A percentile compares a stretch with the other conserved stretches of the same genome.
Conservation (phyloP, 768 basidiomycete species). For the Suillus lakei region DNA sequence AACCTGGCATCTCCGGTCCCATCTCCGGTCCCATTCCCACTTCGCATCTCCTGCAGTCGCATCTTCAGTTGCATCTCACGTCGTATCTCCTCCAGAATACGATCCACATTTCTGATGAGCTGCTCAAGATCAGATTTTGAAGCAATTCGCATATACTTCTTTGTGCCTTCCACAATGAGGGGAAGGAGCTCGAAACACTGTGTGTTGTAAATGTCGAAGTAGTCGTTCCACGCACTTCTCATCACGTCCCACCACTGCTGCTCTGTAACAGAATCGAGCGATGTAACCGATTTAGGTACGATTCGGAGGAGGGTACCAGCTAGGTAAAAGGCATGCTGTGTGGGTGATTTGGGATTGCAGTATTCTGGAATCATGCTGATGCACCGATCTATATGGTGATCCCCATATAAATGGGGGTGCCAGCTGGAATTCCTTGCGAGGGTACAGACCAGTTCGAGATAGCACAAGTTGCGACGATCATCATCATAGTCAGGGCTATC, state of each 20-base stretch:
- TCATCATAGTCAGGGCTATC: background rate
- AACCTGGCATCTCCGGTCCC: background rate
- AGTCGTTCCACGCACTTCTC: background rate
- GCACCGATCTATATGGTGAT: background rate
- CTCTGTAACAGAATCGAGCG: background rate
- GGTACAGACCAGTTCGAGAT: background rate
- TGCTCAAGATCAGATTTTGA: background rate
- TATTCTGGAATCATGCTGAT: background rate
- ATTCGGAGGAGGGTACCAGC: background rate
- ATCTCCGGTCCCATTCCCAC: background rate
- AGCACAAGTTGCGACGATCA: background rate
- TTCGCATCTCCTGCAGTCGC: background rate
- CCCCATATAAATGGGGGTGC: background rate
- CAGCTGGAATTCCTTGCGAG: background rate
- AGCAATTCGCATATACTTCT: background rate
- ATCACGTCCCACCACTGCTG: background rate
- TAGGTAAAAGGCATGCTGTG: background rate
- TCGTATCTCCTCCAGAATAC: background rate
- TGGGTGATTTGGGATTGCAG: background rate
- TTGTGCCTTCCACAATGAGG: background rate
- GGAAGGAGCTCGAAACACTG: background rate
- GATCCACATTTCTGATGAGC: background rate
- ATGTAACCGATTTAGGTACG: background rate
- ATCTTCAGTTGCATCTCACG: background rate
- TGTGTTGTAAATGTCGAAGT: background rate